Evolutionary conservation across 495 filamentous ascomycete species (phyloP).

Genomic region (Aspergillus sparsus): DNA sequence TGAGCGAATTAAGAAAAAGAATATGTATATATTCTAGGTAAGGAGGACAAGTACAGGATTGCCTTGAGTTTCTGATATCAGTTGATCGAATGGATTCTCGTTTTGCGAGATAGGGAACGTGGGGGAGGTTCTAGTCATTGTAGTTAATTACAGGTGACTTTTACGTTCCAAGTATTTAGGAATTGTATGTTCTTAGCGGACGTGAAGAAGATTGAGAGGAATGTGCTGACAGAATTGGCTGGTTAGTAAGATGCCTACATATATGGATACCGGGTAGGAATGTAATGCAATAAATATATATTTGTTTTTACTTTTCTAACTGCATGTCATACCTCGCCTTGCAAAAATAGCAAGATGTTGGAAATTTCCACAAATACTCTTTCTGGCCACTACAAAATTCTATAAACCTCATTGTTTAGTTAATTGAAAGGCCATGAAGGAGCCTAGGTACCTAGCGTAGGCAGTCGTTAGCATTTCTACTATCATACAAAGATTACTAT

Average conservation of each 20-base stretch:
- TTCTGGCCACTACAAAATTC: too few species aligned
- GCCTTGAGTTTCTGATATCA: conserved; percentile 63
- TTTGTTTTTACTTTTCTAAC: not conserved
- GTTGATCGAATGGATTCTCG: conserved; percentile 73
- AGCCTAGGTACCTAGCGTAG: conserved; percentile 11
- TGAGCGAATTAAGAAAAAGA: not conserved
- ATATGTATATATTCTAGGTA: not conserved
- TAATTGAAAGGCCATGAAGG: not conserved
- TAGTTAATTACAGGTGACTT: not conserved
- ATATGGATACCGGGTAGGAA: not conserved
- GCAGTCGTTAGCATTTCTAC: conserved; percentile 8
- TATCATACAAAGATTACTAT: not conserved
- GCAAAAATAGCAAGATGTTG: too few species aligned
- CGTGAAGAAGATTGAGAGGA: too few species aligned
- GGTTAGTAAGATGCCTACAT: too few species aligned
- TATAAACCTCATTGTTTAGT: too few species aligned
- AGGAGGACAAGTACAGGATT: conserved; percentile 50
- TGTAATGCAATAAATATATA: not conserved
- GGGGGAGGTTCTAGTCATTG: not conserved
- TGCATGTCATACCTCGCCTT: not conserved
- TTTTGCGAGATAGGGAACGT: conserved; percentile 4
- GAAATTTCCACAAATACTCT: too few species aligned
- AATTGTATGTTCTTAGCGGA: too few species aligned
- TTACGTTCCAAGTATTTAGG: too few species aligned
- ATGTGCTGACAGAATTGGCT: too few species aligned